Percentiles rank a stretch among this genome's conserved stretches.
Evolutionary conservation across 257 asterid genomes (phyloP).

Genomic region (Avicennia marina): DNA sequence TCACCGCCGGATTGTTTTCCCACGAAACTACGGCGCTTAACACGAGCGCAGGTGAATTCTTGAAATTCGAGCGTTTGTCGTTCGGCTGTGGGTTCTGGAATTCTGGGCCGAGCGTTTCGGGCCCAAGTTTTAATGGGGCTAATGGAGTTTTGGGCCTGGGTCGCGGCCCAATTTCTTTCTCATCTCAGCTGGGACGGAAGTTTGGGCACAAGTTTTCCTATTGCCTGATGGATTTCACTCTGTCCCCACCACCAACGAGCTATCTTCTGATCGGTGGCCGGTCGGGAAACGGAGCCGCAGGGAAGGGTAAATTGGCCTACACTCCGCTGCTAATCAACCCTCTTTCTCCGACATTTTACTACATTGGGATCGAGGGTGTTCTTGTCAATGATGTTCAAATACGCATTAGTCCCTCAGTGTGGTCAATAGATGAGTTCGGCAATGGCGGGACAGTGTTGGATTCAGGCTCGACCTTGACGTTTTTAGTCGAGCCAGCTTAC

Average conservation of each 20-base stretch:
- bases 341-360: conserved; percentile 58
- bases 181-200: conserved; percentile 59
- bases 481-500: conserved; percentile 55
- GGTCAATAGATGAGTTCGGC: conserved; percentile 62
- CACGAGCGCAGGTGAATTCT: conserved; percentile 35
- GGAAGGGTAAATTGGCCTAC: conserved; percentile 29
- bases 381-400: conserved; percentile 32
- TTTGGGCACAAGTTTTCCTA: conserved; percentile 72
- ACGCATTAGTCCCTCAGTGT: conserved; percentile 65
- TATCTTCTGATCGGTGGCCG: conserved; percentile 64
- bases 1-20: conserved; percentile 66
- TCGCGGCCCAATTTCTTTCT: conserved; percentile 64
- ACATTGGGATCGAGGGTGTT: conserved; percentile 49
- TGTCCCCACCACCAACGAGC: conserved; percentile 72
- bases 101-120: conserved; percentile 67
- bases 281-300: conserved; percentile 26
- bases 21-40: conserved; percentile 63
- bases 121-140: conserved; percentile 59
- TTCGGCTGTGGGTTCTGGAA: conserved; percentile 73
- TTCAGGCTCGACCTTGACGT: conserved; percentile 82
- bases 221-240: conserved; percentile 70
- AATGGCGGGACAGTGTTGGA: conserved; percentile 79
- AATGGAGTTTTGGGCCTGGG: conserved; percentile 85
- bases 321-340: conserved; percentile 58
- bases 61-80: conserved; percentile 28